phyloP scores from a whole-genome alignment of 2,329 filamentous ascomycete species.

The Lachnellula occidentalis region DNA sequence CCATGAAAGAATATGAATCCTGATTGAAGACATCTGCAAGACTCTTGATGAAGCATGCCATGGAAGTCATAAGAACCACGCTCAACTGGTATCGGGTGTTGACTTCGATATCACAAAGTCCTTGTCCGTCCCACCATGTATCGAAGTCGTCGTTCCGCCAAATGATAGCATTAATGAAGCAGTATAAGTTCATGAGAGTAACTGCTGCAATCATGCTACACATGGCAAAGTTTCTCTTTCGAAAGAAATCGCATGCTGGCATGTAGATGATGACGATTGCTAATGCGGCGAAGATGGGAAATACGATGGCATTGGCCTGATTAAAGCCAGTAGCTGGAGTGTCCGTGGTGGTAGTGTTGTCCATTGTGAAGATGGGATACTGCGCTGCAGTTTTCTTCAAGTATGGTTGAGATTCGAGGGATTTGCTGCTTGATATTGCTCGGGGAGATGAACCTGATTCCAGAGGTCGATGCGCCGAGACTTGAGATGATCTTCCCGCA shows the following conservation, averaged over 20 bases:
- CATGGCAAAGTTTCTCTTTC: slow-evolving; percentile 55
- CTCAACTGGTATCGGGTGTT: slow-evolving; percentile 50
- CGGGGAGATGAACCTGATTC: neutral
- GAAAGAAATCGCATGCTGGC: slow-evolving; percentile 54
- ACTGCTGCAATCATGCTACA: slow-evolving; percentile 51
- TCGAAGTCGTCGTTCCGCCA: slow-evolving; percentile 54
- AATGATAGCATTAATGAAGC: slow-evolving; percentile 56
- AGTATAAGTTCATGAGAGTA: slow-evolving; percentile 50
- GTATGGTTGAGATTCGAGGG: neutral
- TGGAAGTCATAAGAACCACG: slow-evolving; percentile 46
- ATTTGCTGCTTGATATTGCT: neutral
- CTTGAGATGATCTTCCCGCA: neutral
- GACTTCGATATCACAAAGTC: slow-evolving; percentile 60
- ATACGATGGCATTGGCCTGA: slow-evolving; percentile 31
- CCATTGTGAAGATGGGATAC: neutral
- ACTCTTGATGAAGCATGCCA: slow-evolving; percentile 54
- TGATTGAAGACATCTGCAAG: slow-evolving; percentile 58
- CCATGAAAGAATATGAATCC: slow-evolving; percentile 45
- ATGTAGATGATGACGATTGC: slow-evolving; percentile 48
- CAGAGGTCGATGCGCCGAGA: neutral
- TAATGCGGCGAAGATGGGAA: slow-evolving; percentile 45
- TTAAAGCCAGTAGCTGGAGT: neutral
- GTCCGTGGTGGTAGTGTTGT: neutral
- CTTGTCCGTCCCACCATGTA: slow-evolving; percentile 51
- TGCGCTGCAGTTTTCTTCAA: neutral